A percentile compares a stretch with the other conserved stretches of the same genome.
phyloP scores from a whole-genome alignment of 208 protist species.

The Entamoeba dispar region DNA sequence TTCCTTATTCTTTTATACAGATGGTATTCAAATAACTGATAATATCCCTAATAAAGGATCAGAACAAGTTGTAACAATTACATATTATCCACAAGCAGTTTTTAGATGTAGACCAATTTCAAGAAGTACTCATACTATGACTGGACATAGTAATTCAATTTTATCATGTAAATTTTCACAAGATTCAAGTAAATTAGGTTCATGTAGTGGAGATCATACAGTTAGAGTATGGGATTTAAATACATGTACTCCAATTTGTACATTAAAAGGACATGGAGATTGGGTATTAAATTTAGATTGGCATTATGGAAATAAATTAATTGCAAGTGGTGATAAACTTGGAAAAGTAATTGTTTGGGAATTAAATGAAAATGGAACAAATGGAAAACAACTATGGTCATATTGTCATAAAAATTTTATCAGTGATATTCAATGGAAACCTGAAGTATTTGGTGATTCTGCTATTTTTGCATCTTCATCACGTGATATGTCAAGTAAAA shows the following conservation, averaged over 20 bases:
- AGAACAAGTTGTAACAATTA: conserved; percentile 31
- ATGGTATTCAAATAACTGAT: not conserved
- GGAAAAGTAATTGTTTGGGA: conserved; percentile 66
- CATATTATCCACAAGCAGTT: conserved; percentile 74
- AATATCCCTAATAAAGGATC: not conserved
- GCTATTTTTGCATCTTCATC: conserved; percentile 40
- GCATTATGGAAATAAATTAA: conserved; percentile 66
- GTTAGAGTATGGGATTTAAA: conserved; percentile 84
- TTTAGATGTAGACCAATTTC: conserved; percentile 81
- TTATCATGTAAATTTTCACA: conserved; percentile 69
- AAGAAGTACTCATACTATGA: conserved; percentile 57
- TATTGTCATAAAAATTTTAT: conserved; percentile 65
- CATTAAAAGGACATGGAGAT: conserved; percentile 49
- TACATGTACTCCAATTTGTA: conserved; percentile 65
- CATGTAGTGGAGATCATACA: conserved; percentile 71
- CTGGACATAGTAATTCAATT: conserved; percentile 69
- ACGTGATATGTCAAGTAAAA: conserved; percentile 65
- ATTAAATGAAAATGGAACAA: conserved; percentile 42
- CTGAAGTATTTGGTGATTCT: conserved; percentile 41
- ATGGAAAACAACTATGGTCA: conserved; percentile 39
- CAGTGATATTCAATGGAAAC: conserved; percentile 76
- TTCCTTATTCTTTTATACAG: not conserved
- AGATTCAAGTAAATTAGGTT: conserved; percentile 66
- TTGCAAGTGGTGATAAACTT: conserved; percentile 65
- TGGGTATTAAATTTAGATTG: conserved; percentile 80